Evolutionary conservation across 768 basidiomycete species (phyloP), one percentile per base, ranked within the genome.

Genomic region (Trametes elegans): DNA sequence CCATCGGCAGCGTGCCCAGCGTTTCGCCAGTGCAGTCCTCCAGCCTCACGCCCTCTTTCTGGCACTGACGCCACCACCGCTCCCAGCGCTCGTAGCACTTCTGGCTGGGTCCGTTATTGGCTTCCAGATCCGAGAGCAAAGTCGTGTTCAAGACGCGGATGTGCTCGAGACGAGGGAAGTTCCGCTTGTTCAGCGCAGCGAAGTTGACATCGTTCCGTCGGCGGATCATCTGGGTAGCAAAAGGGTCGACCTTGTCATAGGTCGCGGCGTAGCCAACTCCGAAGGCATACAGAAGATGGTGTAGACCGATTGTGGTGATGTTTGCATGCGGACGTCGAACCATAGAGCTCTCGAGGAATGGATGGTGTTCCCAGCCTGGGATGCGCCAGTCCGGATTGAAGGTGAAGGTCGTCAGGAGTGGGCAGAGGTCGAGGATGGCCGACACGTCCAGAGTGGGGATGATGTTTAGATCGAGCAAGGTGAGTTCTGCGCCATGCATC

Each of bases 301-400:
- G 85, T 14, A 88, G 74, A 0, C 88, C 88, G 27, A 90, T 79
- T 34, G 80, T 77, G 0, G 66, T 75, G 57, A 90, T 79, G 36
- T 77, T 77, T 9, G 69, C 64, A 56, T 86, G 88, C 3, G 87
- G 84, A 9, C 71, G 72, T 50, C 75, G 72, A 9, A 78, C 76
- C 8, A 85, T 68, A 27, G 68, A 64, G 21, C 49, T 54, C 55
- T 71, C 66, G 4, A 64, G 66, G 45, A 73, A 31, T 35, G 53
- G 16, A 47, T 69, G 56, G 32, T 58, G 54, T n/a, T 64, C 58
- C 35, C 47, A 54, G 18, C 55, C 59, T 0, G 62, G 65, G 14
- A 85, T 68, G 11, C 79, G 78, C 88, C 89, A 90, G 65, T 91
- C 89, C 24, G 77, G 81, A 64, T 89, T 90, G 73, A 91, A 90